Evolutionary conservation across 805 yeast species (phyloP), one percentile per base, ranked within the genome.

Genomic region (Isabelozyma pseudorhagii): DNA sequence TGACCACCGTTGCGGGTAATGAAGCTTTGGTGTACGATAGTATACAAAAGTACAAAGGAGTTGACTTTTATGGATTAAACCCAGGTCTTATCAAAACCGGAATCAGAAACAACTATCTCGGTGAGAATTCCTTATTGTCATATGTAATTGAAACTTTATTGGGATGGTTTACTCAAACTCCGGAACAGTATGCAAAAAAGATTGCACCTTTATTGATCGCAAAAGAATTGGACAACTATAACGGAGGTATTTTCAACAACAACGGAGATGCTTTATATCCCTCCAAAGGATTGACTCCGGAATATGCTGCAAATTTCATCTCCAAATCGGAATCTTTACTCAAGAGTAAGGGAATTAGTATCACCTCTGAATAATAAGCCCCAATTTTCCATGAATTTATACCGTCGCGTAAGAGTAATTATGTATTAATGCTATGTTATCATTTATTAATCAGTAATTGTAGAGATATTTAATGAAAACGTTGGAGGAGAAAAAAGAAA

Each of bases 1-100:
- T 65, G 69, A 71, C 59, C 45, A 72, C 77, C 0, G 76, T 73
- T n/a, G 77, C 77, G 2, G 75, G 74, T 1, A 73, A 73, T 49
- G 78, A 73, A 51, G 60, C 71, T 1, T 50, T 72, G 21, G 74
- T 72, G 1, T 39, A 46, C 31, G 53, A 53, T 29, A 36, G 46
- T 29, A 57, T 51, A 0, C 21, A 47, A 10, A 50, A 51, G 25
- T 62, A 57, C 45, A 56, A 62, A 1, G 50, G 57, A 14, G 50
- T 59, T n/a, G 49, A 61, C 40, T 47, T 67, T 36, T 71, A 52
- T 53, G 78, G 78, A 1, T 59, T 73, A 38, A 72, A 73, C 47
- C 78, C 77, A 5, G 77, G 77, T 2, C 5, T 72, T 1, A 64
- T 72, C 25, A 65, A 58, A 47, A 70, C 77, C 0, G 52, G 56